These are phyloP conservation scores for Pleurotus salmoneostramineus DNA, from an alignment of 768 basidiomycete genomes.

Conservation along the genomic window DNA sequence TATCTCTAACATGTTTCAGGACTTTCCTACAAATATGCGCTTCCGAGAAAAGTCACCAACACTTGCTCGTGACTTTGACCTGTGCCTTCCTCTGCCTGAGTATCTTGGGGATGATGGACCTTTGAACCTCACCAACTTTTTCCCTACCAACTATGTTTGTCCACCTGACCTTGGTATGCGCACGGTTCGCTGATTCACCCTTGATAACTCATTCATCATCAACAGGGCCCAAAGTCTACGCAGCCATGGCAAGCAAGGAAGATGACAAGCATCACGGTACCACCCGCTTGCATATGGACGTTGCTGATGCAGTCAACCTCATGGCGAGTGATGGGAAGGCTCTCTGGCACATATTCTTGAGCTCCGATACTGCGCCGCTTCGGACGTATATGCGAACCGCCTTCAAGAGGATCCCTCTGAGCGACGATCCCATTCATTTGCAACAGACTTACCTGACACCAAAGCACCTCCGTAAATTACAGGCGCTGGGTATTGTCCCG, in stretches of 20 bases:
- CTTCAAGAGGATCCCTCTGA: not conserved
- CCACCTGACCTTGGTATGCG: constrained; percentile 50
- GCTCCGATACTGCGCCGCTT: constrained; percentile 52
- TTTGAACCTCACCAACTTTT: constrained; percentile 64
- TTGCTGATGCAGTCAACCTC: constrained; percentile 69
- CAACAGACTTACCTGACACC: constrained; percentile 11
- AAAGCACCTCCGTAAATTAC: constrained; percentile 49
- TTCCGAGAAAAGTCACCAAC: constrained; percentile 62
- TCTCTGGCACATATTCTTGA: constrained; percentile 66
- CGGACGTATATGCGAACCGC: constrained; percentile 45
- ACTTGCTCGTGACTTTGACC: constrained; percentile 60
- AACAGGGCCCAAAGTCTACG: constrained; percentile 71
- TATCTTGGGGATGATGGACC: constrained; percentile 64
- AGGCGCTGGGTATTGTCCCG: constrained; percentile 48
- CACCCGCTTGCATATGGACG: constrained; percentile 71
- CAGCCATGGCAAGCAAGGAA: constrained; percentile 56
- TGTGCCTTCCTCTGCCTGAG: constrained; percentile 59
- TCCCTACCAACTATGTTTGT: constrained; percentile 50
- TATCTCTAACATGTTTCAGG: constrained; percentile 18
- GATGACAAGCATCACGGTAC: constrained; percentile 51
- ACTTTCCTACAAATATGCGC: constrained; percentile 67
- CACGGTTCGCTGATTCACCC: constrained; percentile 3
- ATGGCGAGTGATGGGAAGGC: constrained; percentile 58
- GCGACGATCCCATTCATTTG: constrained; percentile 5
- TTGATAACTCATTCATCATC: constrained; percentile 10